Evolutionary conservation across 2,329 filamentous ascomycete species (phyloP), one percentile per base, ranked within the genome.

Genomic region (Aspergillus felis): DNA sequence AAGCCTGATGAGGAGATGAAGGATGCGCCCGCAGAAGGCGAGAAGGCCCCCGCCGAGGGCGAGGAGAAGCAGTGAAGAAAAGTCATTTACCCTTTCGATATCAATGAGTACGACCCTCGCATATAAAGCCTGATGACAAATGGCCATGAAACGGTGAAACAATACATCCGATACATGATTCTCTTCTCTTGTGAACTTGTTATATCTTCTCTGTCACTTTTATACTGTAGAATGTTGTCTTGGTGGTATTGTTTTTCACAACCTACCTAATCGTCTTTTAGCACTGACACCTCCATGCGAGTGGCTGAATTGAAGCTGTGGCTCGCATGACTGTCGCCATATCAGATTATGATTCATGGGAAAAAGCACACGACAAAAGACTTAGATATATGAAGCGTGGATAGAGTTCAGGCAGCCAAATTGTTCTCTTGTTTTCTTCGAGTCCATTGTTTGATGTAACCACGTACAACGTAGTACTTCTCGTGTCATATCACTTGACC

Each of bases 1-100:
- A 59, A 61, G 51, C 38, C 72, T 50, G 77, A 79, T 56, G 70
- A 75, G 53, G 84, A 87, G 72, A 87, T 87, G 84, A 82, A 83
- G 67, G 85, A 87, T 67, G 84, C 82, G 48, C 76, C 79, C 28
- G 78, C 79, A 55, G 72, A 71, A 50, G 66, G 68, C 32, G 68
- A 73, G 60, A 65, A 68, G 51, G 63, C 71, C 55, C 59, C 68
- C 51, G 71, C 68, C 57, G 67, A 72, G 62, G 57, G 59, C 47
- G 70, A 73, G 61, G 68, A 73, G 68, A 75, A 77, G 71, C 71
- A 76, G 71, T 73, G 28, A 29, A 29, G 72, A 55, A 67, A 65
- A 57, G 46, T 56, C 48, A 41, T 41, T 50, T 51, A 51, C 38
- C 28, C 17, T 48, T 52, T 35, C 25, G 56, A 54, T 61, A 48